Evolutionary conservation across 352 stramenopile genomes (phyloP).

Genomic region (Phytopythium ostracodes): DNA sequence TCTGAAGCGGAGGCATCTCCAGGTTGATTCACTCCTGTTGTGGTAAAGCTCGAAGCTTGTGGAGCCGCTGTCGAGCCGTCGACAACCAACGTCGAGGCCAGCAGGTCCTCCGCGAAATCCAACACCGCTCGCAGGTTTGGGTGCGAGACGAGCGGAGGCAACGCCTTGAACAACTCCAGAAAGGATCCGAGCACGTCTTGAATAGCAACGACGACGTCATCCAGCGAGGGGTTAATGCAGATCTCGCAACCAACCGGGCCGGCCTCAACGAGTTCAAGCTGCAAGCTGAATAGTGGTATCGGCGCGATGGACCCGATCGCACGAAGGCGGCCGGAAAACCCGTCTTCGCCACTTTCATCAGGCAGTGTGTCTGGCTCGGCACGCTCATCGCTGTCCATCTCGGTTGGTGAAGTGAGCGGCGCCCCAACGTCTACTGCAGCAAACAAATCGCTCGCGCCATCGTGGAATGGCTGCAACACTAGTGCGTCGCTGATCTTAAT

Average conservation of each 20-base stretch:
- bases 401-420: background rate
- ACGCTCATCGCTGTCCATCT: background rate
- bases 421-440: background rate
- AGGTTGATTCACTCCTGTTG: background rate
- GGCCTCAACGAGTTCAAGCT: constrained; percentile 10
- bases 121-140: background rate
- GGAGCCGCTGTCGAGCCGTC: background rate
- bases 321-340: background rate
- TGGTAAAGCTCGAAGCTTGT: background rate
- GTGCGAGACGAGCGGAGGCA: background rate
- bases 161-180: constrained; percentile 1
- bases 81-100: background rate
- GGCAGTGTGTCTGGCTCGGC: background rate
- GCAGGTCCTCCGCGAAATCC: constrained; percentile 2
- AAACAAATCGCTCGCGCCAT: background rate
- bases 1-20: background rate
- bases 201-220: background rate
- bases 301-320: constrained; percentile 5
- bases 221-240: background rate
- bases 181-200: background rate
- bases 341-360: background rate
- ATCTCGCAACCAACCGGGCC: background rate
- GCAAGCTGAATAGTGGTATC: constrained; percentile 15
- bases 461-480: background rate
- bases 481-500: background rate